A percentile compares a stretch with the other conserved stretches of the same genome.
Conservation (phyloP, 176 grass and related monocot genomes). For the Paspalum vaginatum region DNA sequence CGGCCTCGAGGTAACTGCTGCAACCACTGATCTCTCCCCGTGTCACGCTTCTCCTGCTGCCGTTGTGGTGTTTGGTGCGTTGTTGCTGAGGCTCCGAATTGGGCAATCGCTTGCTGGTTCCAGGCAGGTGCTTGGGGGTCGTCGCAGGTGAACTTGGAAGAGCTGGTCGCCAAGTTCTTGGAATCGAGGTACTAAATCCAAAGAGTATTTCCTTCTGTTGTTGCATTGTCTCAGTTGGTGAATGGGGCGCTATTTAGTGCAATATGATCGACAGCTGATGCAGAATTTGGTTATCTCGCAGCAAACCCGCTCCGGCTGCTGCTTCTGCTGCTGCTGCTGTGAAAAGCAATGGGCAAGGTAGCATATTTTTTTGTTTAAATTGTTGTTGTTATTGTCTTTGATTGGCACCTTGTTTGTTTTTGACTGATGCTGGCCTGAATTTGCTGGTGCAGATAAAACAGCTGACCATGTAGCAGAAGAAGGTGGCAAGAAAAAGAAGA, state of each 20-base stretch:
- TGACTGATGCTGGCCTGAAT: constrained; percentile 12
- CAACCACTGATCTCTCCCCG: background rate
- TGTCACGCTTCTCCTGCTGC: background rate
- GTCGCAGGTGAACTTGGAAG: constrained; percentile 59
- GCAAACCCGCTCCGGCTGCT: constrained; percentile 18
- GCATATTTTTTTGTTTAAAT: background rate
- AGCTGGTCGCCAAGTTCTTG: constrained; percentile 50
- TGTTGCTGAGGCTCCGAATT: background rate
- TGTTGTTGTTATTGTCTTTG: background rate
- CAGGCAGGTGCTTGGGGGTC: constrained; percentile 60
- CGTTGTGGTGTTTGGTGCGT: constrained; percentile 5
- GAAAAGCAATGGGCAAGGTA: constrained; percentile 57
- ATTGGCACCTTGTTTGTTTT: background rate
- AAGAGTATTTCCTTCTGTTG: background rate
- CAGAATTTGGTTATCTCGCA: constrained; percentile 16
- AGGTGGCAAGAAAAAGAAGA: constrained; percentile 56
- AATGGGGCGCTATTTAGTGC: background rate
- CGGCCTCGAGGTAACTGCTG: constrained; percentile 55
- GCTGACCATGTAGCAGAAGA: background rate
- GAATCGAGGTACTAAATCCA: constrained; percentile 52
- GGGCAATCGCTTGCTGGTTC: background rate
- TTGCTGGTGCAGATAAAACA: background rate
- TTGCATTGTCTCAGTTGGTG: background rate
- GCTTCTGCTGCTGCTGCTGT: background rate
- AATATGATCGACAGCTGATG: background rate